These are phyloP conservation scores for Diaporthe amygdali DNA, from an alignment of 2,329 filamentous ascomycete genomes.

Conservation along the genomic window DNA sequence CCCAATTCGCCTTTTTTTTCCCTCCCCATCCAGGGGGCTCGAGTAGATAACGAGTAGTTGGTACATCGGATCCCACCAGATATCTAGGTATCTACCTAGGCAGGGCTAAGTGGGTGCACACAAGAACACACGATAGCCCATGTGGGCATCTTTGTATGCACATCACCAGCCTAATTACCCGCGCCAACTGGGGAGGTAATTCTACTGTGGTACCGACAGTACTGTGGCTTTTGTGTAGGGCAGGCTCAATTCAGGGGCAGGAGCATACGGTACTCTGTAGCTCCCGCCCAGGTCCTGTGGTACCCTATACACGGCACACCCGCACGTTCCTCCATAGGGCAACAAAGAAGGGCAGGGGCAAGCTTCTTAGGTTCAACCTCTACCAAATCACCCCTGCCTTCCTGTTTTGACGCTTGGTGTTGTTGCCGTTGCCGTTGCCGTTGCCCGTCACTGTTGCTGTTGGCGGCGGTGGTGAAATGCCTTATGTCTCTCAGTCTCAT, in stretches of 20 bases:
- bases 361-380: neutral
- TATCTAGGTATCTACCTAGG: too few relatives aligned
- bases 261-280: neutral
- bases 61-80: neutral
- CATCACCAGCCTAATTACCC: slow-evolving; percentile 7
- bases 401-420: neutral
- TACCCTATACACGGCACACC: neutral
- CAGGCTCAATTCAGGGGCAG: neutral
- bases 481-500: neutral
- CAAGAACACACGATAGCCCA: too few relatives aligned
- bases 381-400: neutral
- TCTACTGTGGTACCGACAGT: too few relatives aligned
- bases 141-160: neutral
- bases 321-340: neutral
- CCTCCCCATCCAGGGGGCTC: neutral
- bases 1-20: neutral
- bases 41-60: neutral
- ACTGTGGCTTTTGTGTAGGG: too few relatives aligned
- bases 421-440: too few relatives aligned
- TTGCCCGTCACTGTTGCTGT: too few relatives aligned
- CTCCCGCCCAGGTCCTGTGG: neutral
- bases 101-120: too few relatives aligned
- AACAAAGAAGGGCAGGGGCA: slow-evolving; percentile 5
- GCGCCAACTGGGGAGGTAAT: neutral
- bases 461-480: too few relatives aligned